These are phyloP conservation scores for Daphne laureola DNA, from an alignment of 441 rosid genomes.

Conservation along the genomic window DNA sequence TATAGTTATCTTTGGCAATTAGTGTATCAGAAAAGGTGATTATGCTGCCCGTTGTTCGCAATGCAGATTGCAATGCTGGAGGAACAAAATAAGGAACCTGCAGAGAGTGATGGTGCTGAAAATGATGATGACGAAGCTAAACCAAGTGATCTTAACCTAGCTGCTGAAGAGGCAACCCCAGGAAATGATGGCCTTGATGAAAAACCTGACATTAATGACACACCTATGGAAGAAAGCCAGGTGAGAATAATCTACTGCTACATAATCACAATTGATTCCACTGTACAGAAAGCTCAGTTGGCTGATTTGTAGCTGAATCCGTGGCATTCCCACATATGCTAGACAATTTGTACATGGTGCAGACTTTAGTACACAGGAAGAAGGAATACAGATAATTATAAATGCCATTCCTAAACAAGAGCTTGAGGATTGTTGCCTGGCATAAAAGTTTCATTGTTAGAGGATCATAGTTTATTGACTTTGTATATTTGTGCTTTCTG, in stretches of 20 bases:
- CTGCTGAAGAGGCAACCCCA: slow-evolving; percentile 27
- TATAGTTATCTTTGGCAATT: not conserved
- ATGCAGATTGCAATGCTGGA: slow-evolving; percentile 73
- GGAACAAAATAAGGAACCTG: slow-evolving; percentile 44
- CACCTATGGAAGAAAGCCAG: slow-evolving; percentile 68
- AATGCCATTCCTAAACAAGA: no score
- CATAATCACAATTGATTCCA: no score
- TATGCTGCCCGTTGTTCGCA: slow-evolving; percentile 19
- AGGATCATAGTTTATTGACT: no score
- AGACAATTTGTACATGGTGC: no score
- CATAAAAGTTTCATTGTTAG: not conserved
- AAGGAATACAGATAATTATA: no score
- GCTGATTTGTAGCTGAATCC: no score
- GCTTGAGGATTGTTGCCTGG: slow-evolving; percentile 2
- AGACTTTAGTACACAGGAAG: no score
- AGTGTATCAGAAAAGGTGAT: not conserved
- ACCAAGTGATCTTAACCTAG: slow-evolving; percentile 28
- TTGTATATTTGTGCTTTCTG: no score
- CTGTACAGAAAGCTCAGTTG: no score
- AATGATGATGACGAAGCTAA: slow-evolving; percentile 49
- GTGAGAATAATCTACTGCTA: slow-evolving; percentile 22
- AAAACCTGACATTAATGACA: slow-evolving; percentile 75
- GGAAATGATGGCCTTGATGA: slow-evolving; percentile 35
- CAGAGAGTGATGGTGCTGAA: slow-evolving; percentile 43
- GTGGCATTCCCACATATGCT: no score